These are phyloP conservation scores for Solanum arcanum DNA, from an alignment of 257 asterid genomes.

Conservation along the genomic window DNA sequence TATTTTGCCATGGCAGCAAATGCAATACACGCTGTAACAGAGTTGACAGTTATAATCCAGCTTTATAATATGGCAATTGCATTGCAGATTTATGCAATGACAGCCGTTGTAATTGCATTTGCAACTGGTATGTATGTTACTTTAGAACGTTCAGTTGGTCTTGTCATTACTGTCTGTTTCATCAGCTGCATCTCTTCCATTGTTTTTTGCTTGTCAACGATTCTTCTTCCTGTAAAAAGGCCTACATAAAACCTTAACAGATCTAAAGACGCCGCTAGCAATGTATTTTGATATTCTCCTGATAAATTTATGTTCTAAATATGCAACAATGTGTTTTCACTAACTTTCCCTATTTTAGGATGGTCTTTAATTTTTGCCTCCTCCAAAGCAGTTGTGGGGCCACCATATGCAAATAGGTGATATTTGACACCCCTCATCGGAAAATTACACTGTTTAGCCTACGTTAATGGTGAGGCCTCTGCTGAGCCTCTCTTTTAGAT, in stretches of 20 bases:
- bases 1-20: neutral
- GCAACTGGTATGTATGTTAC: no score
- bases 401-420: no score
- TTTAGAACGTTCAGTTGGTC: neutral
- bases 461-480: neutral
- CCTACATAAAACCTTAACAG: neutral
- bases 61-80: neutral
- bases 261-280: no score
- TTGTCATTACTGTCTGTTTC: neutral
- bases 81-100: neutral
- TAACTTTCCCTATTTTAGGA: no score
- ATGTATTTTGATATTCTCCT: no score
- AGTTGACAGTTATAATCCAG: neutral
- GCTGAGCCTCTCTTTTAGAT: neutral
- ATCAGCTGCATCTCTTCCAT: neutral
- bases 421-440: no score
- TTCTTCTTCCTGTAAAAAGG: neutral
- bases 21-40: neutral
- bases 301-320: no score
- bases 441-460: neutral
- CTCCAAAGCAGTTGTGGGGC: no score
- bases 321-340: neutral
- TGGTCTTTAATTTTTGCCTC: no score
- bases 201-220: neutral
- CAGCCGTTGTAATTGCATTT: no score